These are phyloP conservation scores for Zygoascus ofunaensis DNA, from an alignment of 805 yeast species.

Conservation along the genomic window DNA sequence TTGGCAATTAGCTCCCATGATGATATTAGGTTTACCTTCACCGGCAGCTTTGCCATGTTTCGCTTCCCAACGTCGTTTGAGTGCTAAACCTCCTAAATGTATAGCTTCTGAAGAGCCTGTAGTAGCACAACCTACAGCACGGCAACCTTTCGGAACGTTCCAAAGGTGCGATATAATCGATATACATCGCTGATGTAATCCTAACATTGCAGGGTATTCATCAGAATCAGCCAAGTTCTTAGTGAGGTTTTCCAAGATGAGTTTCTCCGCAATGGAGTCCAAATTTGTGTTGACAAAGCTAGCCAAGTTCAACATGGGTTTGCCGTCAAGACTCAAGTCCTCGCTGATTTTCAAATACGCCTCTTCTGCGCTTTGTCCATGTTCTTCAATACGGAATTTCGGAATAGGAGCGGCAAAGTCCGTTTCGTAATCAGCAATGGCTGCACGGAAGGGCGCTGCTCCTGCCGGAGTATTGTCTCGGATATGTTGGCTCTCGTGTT, in stretches of 20 bases:
- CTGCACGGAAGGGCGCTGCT: not conserved
- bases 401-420: conserved; percentile 27
- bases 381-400: conserved; percentile 51
- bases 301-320: conserved; percentile 75
- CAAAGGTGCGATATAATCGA: conserved; percentile 71
- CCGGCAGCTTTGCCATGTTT: conserved; percentile 37
- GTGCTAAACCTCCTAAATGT: conserved; percentile 85
- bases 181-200: conserved; percentile 72
- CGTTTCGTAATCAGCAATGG: not conserved
- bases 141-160: conserved; percentile 50
- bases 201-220: conserved; percentile 81
- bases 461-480: not conserved
- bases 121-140: conserved; percentile 78
- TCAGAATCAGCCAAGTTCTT: conserved; percentile 90
- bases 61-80: conserved; percentile 84
- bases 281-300: conserved; percentile 76
- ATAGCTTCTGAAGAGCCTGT: conserved; percentile 93
- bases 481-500: not conserved
- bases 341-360: conserved; percentile 60
- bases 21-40: conserved; percentile 57
- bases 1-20: conserved; percentile 90
- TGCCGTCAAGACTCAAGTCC: conserved; percentile 75
- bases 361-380: conserved; percentile 42
- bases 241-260: conserved; percentile 62
- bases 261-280: conserved; percentile 42